Evolutionary conservation across 208 protist species (phyloP), one percentile per base, ranked within the genome.

Genomic region (Phytomonas serpens): DNA sequence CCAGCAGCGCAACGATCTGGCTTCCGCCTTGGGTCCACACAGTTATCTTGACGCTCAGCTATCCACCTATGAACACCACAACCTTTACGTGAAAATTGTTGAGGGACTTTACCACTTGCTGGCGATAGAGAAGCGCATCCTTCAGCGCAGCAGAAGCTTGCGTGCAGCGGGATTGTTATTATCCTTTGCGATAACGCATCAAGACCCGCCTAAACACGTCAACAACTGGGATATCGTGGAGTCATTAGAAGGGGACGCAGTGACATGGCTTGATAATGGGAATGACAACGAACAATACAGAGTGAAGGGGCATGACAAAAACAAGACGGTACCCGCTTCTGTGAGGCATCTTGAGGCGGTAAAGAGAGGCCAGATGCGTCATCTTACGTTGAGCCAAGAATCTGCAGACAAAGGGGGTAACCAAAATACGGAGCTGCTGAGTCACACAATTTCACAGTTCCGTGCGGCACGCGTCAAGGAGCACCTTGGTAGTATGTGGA

Each of bases 1-100:
- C 67, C 78, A 85, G 29, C 83, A 89, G 38, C 84, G 84, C 30
- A 82, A 82, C 14, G 84, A 92, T 71, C 85, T 89, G 69, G 77
- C 68, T 27, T 62, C 66, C 4, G 40, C 65, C 7, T 75, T 94
- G 13, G 83, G 85, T 2, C 77, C 87, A 1, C 86, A 94, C 78
- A 79, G 75, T 67, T 61, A 72, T n/a, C 73, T 87, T 23, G 86
- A 94, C 40, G 77, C 72, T 1, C 86, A 91, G 72, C 74, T 92
- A 36, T 92, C 83, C 62, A 75, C 73, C 14, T 81, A 75, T 27
- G 77, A 79, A 67, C 51, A 86, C 47, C 78, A 88, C 62, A 71
- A 63, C n/a, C 27, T 76, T 30, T 92, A 92, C 76, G 65, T 72
- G 61, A 69, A 74, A n/a, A 71, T 87, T 4, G 71, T 83, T 27